Evolutionary conservation across 768 basidiomycete species (phyloP).

Genomic region (Boletus reticuloceps): DNA sequence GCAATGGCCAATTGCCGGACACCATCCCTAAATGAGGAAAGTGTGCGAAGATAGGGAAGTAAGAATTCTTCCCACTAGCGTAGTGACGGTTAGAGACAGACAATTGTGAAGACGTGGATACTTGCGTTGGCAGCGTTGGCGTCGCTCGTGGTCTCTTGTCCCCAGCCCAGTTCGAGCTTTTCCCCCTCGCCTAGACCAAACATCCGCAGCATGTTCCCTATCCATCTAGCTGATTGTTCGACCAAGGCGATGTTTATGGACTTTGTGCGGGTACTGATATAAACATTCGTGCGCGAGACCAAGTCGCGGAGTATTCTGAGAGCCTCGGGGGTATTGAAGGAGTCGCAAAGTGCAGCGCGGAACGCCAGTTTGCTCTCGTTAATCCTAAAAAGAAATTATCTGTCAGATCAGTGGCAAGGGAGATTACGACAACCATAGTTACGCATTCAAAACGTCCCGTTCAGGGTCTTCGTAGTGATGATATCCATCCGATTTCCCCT

Average conservation of each 20-base stretch:
- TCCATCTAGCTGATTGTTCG: slow-evolving; percentile 64
- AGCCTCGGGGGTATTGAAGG: slow-evolving; percentile 92
- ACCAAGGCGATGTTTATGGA: slow-evolving; percentile 61
- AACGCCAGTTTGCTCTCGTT: slow-evolving; percentile 74
- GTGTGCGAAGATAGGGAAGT: slow-evolving; percentile 82
- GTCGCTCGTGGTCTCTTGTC: slow-evolving; percentile 50
- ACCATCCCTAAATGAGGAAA: slow-evolving; percentile 90
- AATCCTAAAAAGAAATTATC: slow-evolving; percentile 47
- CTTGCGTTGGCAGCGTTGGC: slow-evolving; percentile 42
- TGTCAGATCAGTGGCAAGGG: slow-evolving; percentile 4
- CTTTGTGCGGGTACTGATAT: slow-evolving; percentile 68
- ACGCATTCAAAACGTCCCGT: slow-evolving; percentile 66
- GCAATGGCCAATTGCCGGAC: slow-evolving; percentile 80
- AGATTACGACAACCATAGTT: slow-evolving; percentile 15
- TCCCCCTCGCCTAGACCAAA: slow-evolving; percentile 78
- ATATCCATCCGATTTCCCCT: slow-evolving; percentile 51
- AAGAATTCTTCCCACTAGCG: slow-evolving; percentile 76
- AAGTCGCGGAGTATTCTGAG: slow-evolving; percentile 75
- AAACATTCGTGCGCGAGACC: slow-evolving; percentile 83
- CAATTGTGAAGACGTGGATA: slow-evolving; percentile 18
- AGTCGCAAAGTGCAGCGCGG: slow-evolving; percentile 88
- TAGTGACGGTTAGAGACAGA: background rate
- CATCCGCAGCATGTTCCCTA: slow-evolving; percentile 70
- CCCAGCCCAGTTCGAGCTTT: slow-evolving; percentile 80
- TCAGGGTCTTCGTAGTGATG: slow-evolving; percentile 71